Evolutionary conservation across 495 filamentous ascomycete species (phyloP), one percentile per base, ranked within the genome.

Genomic region (Talaromyces nanjingensis): DNA sequence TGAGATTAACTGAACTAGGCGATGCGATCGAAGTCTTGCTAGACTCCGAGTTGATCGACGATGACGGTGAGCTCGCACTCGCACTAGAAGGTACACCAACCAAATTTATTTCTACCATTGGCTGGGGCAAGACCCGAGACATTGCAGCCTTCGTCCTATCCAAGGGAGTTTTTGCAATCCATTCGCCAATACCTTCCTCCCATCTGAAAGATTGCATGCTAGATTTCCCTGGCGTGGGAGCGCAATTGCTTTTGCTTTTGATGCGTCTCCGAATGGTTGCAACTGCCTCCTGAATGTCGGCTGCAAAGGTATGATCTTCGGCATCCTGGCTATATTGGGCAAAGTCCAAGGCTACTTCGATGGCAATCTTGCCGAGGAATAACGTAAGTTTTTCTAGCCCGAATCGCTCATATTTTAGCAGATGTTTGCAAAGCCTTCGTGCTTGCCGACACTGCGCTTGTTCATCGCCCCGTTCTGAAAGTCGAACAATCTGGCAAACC

Each of bases 181-280:
- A 84, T 63, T 84, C 82, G 37, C 76, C 78, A 67, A 84, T 83
- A 49, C 78, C 78, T 62, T 83, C 81, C 66, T 85, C 82, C 81
- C 82, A 85, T 53, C 78, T 77, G 61, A 76, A 85, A 12, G 76
- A 67, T n/a, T 71, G 74, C 18, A 52, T 68, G 2, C 20, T 61
- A 9, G 62, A 18, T 29, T 65, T 49, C 25, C 22, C 56, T 34
- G 56, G 14, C 60, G 56, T 25, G 27, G 64, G 18, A 20, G 65
- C 56, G 60, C 8, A 57, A 45, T 16, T 64, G 34, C 31, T 58
- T 59, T 24, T 55, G 29, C 6, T 54, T 52, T 58, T 73, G 70
- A 20, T 64, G 65, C 34, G 66, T 65, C 2, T 29, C 27, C 60
- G 42, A 24, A 52, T 14, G n/a, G 60, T 56, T 60, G 68, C 71